Evolutionary conservation across 306 rosid genomes (phyloP).

Genomic region (Sechiopsis laciniata): DNA sequence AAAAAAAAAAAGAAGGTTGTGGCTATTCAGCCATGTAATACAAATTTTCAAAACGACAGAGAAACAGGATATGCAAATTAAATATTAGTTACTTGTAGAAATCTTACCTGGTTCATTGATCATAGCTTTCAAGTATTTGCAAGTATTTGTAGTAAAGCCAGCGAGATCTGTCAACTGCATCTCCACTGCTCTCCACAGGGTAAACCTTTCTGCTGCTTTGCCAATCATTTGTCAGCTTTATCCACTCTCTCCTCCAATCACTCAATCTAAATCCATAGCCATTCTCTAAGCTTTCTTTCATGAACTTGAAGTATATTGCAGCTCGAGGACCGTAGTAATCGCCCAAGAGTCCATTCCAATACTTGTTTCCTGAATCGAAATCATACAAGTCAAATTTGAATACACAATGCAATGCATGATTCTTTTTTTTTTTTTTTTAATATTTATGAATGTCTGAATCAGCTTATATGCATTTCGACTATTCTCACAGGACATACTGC

Average conservation of each 20-base stretch:
- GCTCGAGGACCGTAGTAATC: constrained; percentile 86
- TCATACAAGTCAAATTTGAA: neutral
- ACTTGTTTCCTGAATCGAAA: constrained; percentile 55
- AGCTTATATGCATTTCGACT: too few relatives aligned
- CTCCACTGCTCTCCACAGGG: constrained; percentile 48
- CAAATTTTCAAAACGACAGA: neutral
- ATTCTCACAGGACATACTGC: too few relatives aligned
- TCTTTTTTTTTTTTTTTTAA: too few relatives aligned
- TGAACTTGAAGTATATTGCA: constrained; percentile 68
- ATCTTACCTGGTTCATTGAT: constrained; percentile 17
- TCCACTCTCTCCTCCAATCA: constrained; percentile 81
- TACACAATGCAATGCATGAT: neutral
- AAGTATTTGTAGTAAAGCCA: constrained; percentile 58
- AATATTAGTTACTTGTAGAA: neutral
- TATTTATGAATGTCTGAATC: neutral
- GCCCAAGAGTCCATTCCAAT: constrained; percentile 76
- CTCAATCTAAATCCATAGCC: constrained; percentile 44
- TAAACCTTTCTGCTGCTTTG: constrained; percentile 50
- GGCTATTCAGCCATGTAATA: neutral
- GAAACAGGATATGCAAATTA: neutral
- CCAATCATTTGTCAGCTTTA: constrained; percentile 84
- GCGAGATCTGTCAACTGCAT: constrained; percentile 48
- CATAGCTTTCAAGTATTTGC: constrained; percentile 22
- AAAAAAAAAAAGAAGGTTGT: too few relatives aligned
- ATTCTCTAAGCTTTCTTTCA: constrained; percentile 48